These are phyloP conservation scores for Vitis hybrid DNA, from an alignment of 177 flowering plant species.

Conservation along the genomic window DNA sequence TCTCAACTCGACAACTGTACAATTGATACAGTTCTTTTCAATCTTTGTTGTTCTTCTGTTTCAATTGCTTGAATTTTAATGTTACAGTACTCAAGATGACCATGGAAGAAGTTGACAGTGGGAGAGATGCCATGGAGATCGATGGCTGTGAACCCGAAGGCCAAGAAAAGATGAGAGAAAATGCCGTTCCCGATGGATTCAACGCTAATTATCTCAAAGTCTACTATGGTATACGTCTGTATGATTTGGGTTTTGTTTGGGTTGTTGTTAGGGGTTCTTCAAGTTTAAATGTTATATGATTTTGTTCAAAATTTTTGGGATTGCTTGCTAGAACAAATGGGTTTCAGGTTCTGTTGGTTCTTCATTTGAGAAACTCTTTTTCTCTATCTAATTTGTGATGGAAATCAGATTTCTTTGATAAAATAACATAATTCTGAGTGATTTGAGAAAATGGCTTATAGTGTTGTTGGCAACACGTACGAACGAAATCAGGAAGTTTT, in stretches of 20 bases:
- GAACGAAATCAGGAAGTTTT: no score
- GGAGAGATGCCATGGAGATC: constrained; percentile 66
- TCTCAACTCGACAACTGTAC: no score
- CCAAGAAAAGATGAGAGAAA: constrained; percentile 9
- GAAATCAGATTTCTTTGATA: not conserved
- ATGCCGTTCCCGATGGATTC: constrained; percentile 43
- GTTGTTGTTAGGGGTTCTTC: not conserved
- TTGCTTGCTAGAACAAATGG: no score
- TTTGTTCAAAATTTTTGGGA: no score
- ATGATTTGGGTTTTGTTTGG: not conserved
- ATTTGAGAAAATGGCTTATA: not conserved
- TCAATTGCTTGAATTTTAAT: not conserved
- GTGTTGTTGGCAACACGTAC: no score
- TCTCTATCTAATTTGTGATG: no score
- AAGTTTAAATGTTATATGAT: not conserved
- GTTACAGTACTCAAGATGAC: constrained; percentile 30
- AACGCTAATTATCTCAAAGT: constrained; percentile 58
- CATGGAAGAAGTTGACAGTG: constrained; percentile 43
- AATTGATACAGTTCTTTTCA: no score
- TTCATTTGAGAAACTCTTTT: no score
- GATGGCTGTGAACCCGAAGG: constrained; percentile 37
- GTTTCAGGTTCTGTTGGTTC: no score
- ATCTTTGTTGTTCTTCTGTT: no score
- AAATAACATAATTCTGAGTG: not conserved
- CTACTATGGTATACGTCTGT: constrained; percentile 60